Conservation (phyloP, 208 protist species). For the Leishmania arabica region DNA sequence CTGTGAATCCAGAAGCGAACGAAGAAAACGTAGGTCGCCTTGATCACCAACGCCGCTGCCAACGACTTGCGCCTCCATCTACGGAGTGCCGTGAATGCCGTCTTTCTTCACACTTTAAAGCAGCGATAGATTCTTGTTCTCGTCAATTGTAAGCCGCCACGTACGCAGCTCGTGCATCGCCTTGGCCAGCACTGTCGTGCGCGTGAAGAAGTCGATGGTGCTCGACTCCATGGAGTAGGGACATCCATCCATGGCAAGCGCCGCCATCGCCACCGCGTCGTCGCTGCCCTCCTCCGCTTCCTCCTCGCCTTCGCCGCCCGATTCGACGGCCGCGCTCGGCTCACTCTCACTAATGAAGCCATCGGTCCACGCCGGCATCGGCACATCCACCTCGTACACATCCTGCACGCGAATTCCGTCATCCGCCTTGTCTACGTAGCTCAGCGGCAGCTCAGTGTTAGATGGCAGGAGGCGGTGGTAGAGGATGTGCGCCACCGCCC, state of each 20-base stretch:
- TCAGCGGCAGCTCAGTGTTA: slow-evolving; percentile 4
- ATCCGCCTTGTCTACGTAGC: slow-evolving; percentile 23
- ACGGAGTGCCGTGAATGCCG: background rate
- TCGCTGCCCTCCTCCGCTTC: slow-evolving; percentile 10
- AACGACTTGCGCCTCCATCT: no score
- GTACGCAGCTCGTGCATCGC: slow-evolving; percentile 42
- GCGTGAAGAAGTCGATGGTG: slow-evolving; percentile 59
- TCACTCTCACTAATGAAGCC: background rate
- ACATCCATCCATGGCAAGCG: slow-evolving; percentile 25
- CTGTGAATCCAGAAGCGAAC: background rate
- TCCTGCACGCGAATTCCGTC: slow-evolving; percentile 34
- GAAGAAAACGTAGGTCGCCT: no score
- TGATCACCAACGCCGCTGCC: background rate
- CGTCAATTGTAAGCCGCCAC: slow-evolving; percentile 26
- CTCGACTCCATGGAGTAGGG: slow-evolving; percentile 66
- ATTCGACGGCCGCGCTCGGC: background rate
- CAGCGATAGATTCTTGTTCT: slow-evolving; percentile 17
- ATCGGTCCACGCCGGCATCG: slow-evolving; percentile 9
- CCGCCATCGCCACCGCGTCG: slow-evolving; percentile 4
- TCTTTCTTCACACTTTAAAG: background rate
- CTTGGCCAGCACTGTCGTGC: slow-evolving; percentile 59
- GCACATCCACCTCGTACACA: slow-evolving; percentile 17
- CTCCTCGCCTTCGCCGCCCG: background rate
- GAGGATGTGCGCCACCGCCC: slow-evolving; percentile 47
- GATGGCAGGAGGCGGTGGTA: slow-evolving; percentile 22